A percentile compares a stretch with the other conserved stretches of the same genome.
phyloP scores from a whole-genome alignment of 208 protist species.

The Crithidia expoeki region DNA sequence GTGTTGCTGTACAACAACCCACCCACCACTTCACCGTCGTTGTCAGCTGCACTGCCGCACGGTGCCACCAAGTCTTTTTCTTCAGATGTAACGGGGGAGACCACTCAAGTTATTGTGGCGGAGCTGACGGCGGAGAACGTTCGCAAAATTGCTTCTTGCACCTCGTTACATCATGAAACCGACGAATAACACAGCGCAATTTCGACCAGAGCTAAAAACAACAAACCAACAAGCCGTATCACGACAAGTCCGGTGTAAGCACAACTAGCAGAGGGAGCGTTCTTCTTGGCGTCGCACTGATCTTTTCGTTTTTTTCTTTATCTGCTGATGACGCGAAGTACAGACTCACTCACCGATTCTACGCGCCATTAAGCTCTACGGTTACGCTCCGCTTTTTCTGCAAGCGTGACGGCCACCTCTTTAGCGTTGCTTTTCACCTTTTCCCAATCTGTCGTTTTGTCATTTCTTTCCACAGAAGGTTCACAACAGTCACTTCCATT shows the following conservation, averaged over 20 bases:
- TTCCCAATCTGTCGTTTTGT: too few relatives aligned
- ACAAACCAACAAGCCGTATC: too few relatives aligned
- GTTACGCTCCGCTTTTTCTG: too few relatives aligned
- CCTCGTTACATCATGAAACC: conserved; percentile 10
- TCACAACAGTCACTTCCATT: background rate
- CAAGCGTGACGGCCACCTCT: too few relatives aligned
- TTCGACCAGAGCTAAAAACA: background rate
- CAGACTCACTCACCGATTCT: too few relatives aligned
- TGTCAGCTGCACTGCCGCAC: background rate
- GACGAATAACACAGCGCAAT: background rate
- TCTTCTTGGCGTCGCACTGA: conserved; percentile 14
- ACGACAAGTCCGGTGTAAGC: too few relatives aligned
- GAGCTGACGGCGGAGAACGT: conserved; percentile 39
- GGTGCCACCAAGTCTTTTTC: background rate
- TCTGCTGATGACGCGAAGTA: too few relatives aligned
- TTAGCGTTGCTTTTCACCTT: too few relatives aligned
- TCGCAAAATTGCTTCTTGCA: conserved; percentile 35
- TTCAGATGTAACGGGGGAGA: background rate
- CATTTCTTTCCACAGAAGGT: too few relatives aligned
- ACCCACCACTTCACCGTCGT: background rate
- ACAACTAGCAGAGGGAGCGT: background rate
- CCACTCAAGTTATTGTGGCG: conserved; percentile 3
- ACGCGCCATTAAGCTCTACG: too few relatives aligned
- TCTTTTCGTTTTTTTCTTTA: conserved; percentile 6
- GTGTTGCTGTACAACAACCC: conserved; percentile 36